phyloP scores from a whole-genome alignment of 2,329 filamentous ascomycete genomes.

The Alternaria panax region DNA sequence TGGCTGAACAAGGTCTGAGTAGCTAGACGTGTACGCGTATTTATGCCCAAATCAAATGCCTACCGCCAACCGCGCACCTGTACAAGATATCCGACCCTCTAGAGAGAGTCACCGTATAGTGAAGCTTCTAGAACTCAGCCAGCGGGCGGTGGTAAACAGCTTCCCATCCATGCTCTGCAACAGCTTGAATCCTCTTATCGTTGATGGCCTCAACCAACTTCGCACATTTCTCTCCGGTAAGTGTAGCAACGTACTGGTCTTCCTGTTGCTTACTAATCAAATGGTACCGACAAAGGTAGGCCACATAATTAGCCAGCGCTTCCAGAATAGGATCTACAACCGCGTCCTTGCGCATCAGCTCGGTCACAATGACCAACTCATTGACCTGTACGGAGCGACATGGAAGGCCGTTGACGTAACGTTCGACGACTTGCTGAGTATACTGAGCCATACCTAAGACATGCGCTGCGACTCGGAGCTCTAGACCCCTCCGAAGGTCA shows the following conservation, averaged over 20 bases:
- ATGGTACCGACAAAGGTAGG: conserved; percentile 8
- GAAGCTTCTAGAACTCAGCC: neutral
- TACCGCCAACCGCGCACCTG: neutral
- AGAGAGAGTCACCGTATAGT: neutral
- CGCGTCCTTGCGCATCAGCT: neutral
- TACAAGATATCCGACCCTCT: neutral
- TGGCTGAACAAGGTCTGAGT: conserved; percentile 57
- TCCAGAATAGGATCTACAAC: conserved; percentile 4
- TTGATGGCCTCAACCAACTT: conserved; percentile 1
- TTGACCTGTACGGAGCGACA: neutral
- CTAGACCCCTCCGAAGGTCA: neutral
- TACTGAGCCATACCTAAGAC: conserved; percentile 13
- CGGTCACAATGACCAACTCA: conserved; percentile 6
- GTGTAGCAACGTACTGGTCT: neutral
- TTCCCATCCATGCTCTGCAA: neutral
- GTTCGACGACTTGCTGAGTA: conserved; percentile 1
- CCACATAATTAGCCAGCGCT: conserved; percentile 11
- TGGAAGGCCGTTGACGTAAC: neutral
- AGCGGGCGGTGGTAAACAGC: neutral
- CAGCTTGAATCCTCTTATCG: neutral
- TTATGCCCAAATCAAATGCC: neutral
- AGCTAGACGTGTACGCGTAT: neutral
- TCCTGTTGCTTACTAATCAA: neutral
- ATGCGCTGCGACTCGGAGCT: conserved; percentile 9
- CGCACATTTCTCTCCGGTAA: conserved; percentile 1